Evolutionary conservation across 2,329 filamentous ascomycete genomes (phyloP).

Genomic region (Penicillium decumbens): DNA sequence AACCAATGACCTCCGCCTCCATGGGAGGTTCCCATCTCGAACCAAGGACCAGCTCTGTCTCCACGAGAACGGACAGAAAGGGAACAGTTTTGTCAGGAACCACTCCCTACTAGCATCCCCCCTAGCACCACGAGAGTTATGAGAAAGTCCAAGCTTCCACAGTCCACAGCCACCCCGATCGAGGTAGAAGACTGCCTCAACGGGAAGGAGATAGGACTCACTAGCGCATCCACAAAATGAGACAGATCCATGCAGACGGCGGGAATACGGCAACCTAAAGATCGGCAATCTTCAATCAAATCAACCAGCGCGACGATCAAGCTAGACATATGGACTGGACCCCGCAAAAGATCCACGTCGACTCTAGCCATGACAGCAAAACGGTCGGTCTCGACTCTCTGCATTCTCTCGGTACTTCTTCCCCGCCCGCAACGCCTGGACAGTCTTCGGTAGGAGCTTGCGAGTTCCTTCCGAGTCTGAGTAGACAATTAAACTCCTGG

Average conservation of each 20-base stretch:
- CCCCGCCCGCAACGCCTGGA: background rate
- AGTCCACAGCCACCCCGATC: conserved; percentile 1
- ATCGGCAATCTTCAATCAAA: conserved; percentile 30
- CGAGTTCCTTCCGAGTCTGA: conserved; percentile 4
- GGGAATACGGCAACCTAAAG: conserved; percentile 17
- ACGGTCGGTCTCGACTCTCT: conserved; percentile 2
- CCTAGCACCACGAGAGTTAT: background rate
- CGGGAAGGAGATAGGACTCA: conserved; percentile 13
- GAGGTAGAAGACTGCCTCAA: conserved; percentile 3
- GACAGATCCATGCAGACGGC: conserved; percentile 21
- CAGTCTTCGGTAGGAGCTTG: background rate
- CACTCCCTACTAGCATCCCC: background rate
- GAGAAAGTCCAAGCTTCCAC: background rate
- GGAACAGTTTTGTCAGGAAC: conserved; percentile 8
- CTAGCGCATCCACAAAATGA: conserved; percentile 14
- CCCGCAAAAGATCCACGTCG: conserved; percentile 8
- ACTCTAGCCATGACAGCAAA: conserved; percentile 13
- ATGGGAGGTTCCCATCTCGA: conserved; percentile 2
- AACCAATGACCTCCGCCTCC: conserved; percentile 3
- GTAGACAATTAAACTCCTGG: background rate
- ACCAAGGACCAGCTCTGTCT: conserved; percentile 7
- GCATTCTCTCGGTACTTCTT: background rate
- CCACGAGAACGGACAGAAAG: conserved; percentile 8
- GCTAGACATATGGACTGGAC: conserved; percentile 7
- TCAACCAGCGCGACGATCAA: conserved; percentile 16